Conservation (phyloP, 78 protist genomes). For the Dictyostelium brefeldianum region DNA sequence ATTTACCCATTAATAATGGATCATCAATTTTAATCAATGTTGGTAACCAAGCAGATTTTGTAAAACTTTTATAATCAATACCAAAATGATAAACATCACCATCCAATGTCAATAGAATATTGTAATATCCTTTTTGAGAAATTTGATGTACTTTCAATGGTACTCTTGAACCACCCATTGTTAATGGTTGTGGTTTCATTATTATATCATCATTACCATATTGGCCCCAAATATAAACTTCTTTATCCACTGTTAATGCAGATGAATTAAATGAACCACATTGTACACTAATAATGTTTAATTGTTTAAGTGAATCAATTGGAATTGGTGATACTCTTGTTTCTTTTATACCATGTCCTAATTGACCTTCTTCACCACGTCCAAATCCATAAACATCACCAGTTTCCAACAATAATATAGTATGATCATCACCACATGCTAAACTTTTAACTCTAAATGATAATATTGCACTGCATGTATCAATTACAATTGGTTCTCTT, state of each 20-base stretch:
- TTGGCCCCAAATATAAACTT: constrained; percentile 70
- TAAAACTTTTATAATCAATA: constrained; percentile 34
- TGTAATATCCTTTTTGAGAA: constrained; percentile 35
- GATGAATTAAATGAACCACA: constrained; percentile 36
- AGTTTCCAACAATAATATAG: constrained; percentile 26
- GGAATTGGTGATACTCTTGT: constrained; percentile 43
- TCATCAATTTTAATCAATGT: constrained; percentile 39
- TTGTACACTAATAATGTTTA: constrained; percentile 14
- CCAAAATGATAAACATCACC: constrained; percentile 63
- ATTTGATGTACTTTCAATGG: constrained; percentile 34
- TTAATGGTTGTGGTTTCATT: constrained; percentile 21
- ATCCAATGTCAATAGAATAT: constrained; percentile 8
- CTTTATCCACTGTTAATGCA: background rate
- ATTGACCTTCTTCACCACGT: constrained; percentile 72
- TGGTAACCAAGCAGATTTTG: constrained; percentile 41
- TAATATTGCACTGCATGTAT: constrained; percentile 6
- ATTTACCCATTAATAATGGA: constrained; percentile 45
- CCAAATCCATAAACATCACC: constrained; percentile 53
- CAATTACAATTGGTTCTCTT: constrained; percentile 40
- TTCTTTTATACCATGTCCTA: constrained; percentile 50
- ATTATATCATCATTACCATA: background rate
- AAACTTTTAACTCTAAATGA: background rate
- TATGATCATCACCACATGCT: constrained; percentile 77
- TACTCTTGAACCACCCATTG: background rate
- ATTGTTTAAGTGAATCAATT: constrained; percentile 12